These are phyloP conservation scores for Candida sanyaensis DNA, from an alignment of 1,139 yeast species.

Conservation along the genomic window DNA sequence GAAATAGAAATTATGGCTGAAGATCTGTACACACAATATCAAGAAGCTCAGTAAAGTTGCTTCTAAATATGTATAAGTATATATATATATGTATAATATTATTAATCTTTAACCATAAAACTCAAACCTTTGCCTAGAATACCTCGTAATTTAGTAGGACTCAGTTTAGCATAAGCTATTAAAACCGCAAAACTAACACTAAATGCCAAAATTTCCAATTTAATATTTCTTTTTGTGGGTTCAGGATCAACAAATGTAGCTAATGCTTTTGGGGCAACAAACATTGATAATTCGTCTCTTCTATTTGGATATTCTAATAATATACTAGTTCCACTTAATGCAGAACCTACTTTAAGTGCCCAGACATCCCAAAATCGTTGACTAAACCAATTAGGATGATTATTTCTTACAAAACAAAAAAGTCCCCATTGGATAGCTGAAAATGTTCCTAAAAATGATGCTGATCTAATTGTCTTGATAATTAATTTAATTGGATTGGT, in stretches of 20 bases:
- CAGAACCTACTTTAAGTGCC: constrained; percentile 34
- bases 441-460: constrained; percentile 37
- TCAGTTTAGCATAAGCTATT: constrained; percentile 21
- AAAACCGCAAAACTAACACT: constrained; percentile 35
- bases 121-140: constrained; percentile 27
- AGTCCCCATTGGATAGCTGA: constrained; percentile 40
- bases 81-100: not conserved
- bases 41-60: constrained; percentile 2
- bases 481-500: constrained; percentile 12
- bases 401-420: constrained; percentile 36
- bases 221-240: constrained; percentile 19
- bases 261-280: constrained; percentile 41
- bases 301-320: constrained; percentile 34
- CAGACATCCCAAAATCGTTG: constrained; percentile 26
- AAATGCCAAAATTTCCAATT: constrained; percentile 26
- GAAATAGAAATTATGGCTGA: constrained; percentile 62
- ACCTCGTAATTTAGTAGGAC: constrained; percentile 25
- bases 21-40: constrained; percentile 35
- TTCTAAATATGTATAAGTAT: not conserved
- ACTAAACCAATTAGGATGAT: constrained; percentile 21
- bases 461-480: constrained; percentile 27
- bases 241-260: constrained; percentile 30
- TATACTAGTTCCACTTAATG: constrained; percentile 37
- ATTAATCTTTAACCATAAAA: constrained; percentile 10
- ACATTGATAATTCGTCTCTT: constrained; percentile 42